A percentile compares a stretch with the other conserved stretches of the same genome.
These are phyloP conservation scores for Xylaria sp. DNA, from an alignment of 2,329 filamentous ascomycete species.

Conservation along the genomic window DNA sequence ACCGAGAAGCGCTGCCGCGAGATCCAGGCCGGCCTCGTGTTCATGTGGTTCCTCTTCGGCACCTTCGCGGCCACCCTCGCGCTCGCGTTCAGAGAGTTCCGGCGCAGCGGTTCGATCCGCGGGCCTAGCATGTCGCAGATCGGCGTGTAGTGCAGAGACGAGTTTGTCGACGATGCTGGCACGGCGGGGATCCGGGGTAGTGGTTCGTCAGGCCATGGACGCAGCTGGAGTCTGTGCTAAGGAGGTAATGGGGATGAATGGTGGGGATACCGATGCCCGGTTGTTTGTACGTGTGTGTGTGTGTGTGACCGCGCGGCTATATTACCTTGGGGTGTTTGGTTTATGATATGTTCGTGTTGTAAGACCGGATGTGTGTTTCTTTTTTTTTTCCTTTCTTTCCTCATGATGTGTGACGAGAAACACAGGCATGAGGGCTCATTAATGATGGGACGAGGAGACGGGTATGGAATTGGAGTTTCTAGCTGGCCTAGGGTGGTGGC, in stretches of 20 bases:
- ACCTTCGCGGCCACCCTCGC: slow-evolving; percentile 53
- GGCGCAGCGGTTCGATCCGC: slow-evolving; percentile 44
- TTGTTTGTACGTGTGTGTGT: too few relatives aligned
- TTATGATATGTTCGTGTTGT: too few relatives aligned
- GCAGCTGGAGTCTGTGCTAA: slow-evolving; percentile 9
- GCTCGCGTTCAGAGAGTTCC: slow-evolving; percentile 50
- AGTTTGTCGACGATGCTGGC: slow-evolving; percentile 11
- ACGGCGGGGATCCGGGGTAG: neutral
- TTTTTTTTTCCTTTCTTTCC: too few relatives aligned
- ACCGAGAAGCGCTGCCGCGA: slow-evolving; percentile 64
- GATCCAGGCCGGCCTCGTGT: slow-evolving; percentile 67
- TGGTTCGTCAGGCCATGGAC: neutral
- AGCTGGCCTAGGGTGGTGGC: neutral
- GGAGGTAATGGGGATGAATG: neutral
- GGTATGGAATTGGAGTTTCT: neutral
- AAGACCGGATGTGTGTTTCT: too few relatives aligned
- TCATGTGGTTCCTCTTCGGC: slow-evolving; percentile 73
- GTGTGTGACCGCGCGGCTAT: too few relatives aligned
- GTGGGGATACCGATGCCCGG: neutral
- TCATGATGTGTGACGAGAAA: too few relatives aligned
- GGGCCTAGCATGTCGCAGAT: slow-evolving; percentile 54
- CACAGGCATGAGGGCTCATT: too few relatives aligned
- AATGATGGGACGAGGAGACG: too few relatives aligned
- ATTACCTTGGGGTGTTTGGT: too few relatives aligned
- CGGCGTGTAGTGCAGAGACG: slow-evolving; percentile 36